A percentile compares a stretch with the other conserved stretches of the same genome.
These are phyloP conservation scores for Colletotrichum tofieldiae DNA, from an alignment of 2,329 filamentous ascomycete genomes.

Conservation along the genomic window DNA sequence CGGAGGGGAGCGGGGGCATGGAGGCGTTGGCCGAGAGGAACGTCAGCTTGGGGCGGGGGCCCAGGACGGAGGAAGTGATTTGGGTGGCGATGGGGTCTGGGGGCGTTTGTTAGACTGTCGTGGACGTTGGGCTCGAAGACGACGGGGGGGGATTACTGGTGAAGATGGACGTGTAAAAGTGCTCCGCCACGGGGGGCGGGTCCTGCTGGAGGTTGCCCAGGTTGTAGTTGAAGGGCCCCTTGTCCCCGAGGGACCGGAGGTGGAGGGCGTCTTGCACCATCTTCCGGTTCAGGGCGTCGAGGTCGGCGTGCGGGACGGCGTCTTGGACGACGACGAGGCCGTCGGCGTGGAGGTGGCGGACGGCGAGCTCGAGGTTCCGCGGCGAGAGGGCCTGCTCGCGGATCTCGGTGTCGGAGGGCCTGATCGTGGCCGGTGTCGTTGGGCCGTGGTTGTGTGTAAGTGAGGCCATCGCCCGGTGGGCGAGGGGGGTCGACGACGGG, in stretches of 20 bases:
- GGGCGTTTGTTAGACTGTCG: not conserved
- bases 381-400: constrained; percentile 51
- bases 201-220: constrained; percentile 75
- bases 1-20: constrained; percentile 64
- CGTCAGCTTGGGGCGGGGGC: constrained; percentile 68
- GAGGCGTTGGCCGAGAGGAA: constrained; percentile 73
- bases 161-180: constrained; percentile 67
- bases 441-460: constrained; percentile 19
- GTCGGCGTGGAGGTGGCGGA: constrained; percentile 66
- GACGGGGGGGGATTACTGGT: constrained; percentile 58
- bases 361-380: constrained; percentile 70
- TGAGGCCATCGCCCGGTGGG: constrained; percentile 24
- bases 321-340: constrained; percentile 71
- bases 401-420: constrained; percentile 51
- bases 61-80: constrained; percentile 68
- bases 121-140: not conserved
- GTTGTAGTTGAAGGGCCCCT: constrained; percentile 75
- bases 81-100: constrained; percentile 70
- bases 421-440: constrained; percentile 46
- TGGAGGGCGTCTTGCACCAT: constrained; percentile 72
- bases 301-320: constrained; percentile 63
- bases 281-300: constrained; percentile 70
- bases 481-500: not conserved
- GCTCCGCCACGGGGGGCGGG: constrained; percentile 65
- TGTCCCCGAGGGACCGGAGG: constrained; percentile 66